Base-by-base conservation (phyloP, 2,329 filamentous ascomycete genomes). In the Chrysosphaeria jannelii region DNA sequence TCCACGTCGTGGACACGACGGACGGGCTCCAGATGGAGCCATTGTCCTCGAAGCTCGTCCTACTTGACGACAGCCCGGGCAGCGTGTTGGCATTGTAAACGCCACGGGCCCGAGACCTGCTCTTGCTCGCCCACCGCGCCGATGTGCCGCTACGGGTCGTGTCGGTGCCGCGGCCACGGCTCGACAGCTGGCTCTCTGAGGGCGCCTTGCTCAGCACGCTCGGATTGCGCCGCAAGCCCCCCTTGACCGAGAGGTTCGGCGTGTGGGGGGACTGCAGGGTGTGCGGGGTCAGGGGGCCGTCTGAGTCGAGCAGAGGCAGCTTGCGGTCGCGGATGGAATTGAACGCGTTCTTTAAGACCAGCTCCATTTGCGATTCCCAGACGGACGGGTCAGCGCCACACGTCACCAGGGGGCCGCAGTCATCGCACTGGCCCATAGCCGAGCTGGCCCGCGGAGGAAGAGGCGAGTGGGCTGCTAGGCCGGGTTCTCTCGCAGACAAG, bases 181-280 rank as follows among this genome's bases (percentile, higher is more conserved):
- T 43, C 27, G 68, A 71, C 26, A 57, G 54, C 28, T 62, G 58
- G 25, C 60, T 63, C 34, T 93, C 85, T 0, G 85, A 93, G 1
- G 78, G 76, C 14, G 78, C 65, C 44, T 89, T 91, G 51, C 79
- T 91, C 28, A 93, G 53, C 5, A 85, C 74, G 37, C 79, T 91
- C 1, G 81, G 81, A 20, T 64, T 78, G 21, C 85, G 67, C 39
- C 78, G 76, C 21, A 93, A 53, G 47, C 74, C 64, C 27, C 57
- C 56, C 37, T 70, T 66, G 8, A 79, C 69, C 3, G 76, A 67
- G 14, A 91, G 53, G 23, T 57, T 62, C n/a, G n/a, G n/a, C 37
- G 54, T 64, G 19, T 58, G 55, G 3, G 53, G 50, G 38, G 42
- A 23, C 31, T 36, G 29, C 15, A 33, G 48, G 38, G 7, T 11